Base-by-base conservation (phyloP, 73 alveolate genomes). In the Uronychia binucleata region DNA sequence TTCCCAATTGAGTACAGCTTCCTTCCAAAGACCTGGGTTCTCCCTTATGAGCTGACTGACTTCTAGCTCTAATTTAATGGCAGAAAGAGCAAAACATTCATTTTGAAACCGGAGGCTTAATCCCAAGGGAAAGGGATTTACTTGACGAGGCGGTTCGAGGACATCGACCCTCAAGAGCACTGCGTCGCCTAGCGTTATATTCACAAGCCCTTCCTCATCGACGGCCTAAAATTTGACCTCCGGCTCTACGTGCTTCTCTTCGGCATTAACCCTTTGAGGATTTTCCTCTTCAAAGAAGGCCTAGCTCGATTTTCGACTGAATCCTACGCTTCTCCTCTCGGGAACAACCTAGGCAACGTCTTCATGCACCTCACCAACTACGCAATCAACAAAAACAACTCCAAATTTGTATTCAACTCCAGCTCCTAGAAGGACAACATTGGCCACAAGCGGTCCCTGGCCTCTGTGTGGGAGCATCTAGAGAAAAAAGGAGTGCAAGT, bases 191-290 rank as follows among this genome's bases (percentile, higher is more conserved):
- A 90, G 78, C 84, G 90, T 60, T 94, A 94, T 91, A 88, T 94
- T 79, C 84, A 79, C 58, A 88, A 94, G 27, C 98, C 98, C 0
- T 93, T 84, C 83, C 81, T 90, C 78, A 60, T 94, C 8, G 93
- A 94, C 78, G 99, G 98, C 78, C 89, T 82, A 87, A 96, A 96
- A 89, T 96, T 96, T 77, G 99, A 96, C 80, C 80, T 96, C 79
- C 90, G 99, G 82, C 94, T 96, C 58, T 96, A 96, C 78, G 96
- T 93, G 31, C 59, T 93, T 34, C 84, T 89, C 33, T 81, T 91
- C 28, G 79, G 91, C 28, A 94, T 89, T 31, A 92, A 86, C 0
- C 97, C 97, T 5, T 30, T 90, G 26, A 86, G 84, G 59, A 77
- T 86, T 30, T 90, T 34, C 58, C 19, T 90, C 34, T 82, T 80